phyloP scores from a whole-genome alignment of 2,329 filamentous ascomycete species.

The Tolypocladium ophioglossoides region DNA sequence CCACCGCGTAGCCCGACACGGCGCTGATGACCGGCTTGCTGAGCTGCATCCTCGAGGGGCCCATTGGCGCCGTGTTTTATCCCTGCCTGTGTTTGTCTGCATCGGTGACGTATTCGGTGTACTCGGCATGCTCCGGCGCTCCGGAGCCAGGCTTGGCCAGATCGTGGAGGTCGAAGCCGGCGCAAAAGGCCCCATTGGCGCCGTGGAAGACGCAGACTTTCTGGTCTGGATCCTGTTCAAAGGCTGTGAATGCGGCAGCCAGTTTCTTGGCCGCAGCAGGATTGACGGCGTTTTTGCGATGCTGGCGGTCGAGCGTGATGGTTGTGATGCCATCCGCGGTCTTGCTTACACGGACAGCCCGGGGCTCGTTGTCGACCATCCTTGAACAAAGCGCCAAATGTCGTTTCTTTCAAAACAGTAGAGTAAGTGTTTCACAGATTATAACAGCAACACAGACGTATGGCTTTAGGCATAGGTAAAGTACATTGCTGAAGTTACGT shows the following conservation, averaged over 20 bases:
- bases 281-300: slow-evolving; percentile 42
- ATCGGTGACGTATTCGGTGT: background rate
- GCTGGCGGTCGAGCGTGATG: slow-evolving; percentile 42
- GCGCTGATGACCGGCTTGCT: slow-evolving; percentile 42
- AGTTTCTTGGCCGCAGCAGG: slow-evolving; percentile 34
- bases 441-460: background rate
- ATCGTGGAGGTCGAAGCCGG: slow-evolving; percentile 40
- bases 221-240: slow-evolving; percentile 37
- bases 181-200: slow-evolving; percentile 35
- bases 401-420: background rate
- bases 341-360: background rate
- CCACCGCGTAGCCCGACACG: slow-evolving; percentile 41
- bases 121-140: slow-evolving; percentile 4
- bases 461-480: background rate
- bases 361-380: background rate
- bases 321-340: slow-evolving; percentile 34
- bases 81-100: slow-evolving; percentile 3
- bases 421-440: background rate
- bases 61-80: slow-evolving; percentile 34
- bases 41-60: slow-evolving; percentile 37
- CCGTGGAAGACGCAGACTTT: slow-evolving; percentile 43
- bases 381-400: background rate
- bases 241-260: slow-evolving; percentile 33
- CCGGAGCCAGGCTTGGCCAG: slow-evolving; percentile 15
- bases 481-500: background rate